phyloP scores from a whole-genome alignment of 495 filamentous ascomycete genomes.

The Podospora conica region DNA sequence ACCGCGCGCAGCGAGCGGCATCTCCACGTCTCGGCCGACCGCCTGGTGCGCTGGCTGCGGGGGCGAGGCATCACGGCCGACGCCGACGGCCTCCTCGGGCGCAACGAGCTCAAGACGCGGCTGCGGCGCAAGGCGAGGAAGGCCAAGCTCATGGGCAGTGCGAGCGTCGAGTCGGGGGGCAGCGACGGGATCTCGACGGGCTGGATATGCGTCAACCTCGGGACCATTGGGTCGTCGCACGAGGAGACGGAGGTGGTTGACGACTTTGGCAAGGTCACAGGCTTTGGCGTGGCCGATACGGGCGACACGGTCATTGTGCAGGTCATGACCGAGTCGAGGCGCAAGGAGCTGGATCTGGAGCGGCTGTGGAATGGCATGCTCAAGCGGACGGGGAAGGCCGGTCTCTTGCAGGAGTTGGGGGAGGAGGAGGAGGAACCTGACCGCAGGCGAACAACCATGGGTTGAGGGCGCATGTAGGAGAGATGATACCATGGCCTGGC shows the following conservation, averaged over 20 bases:
- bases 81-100: slow-evolving; percentile 82
- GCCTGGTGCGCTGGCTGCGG: slow-evolving; percentile 80
- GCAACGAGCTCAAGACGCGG: slow-evolving; percentile 86
- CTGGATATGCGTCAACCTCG: slow-evolving; percentile 93
- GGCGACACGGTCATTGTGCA: slow-evolving; percentile 71
- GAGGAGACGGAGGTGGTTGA: slow-evolving; percentile 36
- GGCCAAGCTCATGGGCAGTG: slow-evolving; percentile 64
- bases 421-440: background rate
- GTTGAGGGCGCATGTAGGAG: background rate
- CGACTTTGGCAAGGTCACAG: slow-evolving; percentile 51
- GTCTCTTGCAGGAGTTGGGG: background rate
- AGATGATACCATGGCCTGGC: background rate
- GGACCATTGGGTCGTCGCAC: slow-evolving; percentile 52
- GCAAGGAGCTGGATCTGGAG: slow-evolving; percentile 79
- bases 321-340: slow-evolving; percentile 80
- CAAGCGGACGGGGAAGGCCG: background rate
- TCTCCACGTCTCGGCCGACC: slow-evolving; percentile 85
- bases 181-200: slow-evolving; percentile 84
- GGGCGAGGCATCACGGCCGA: slow-evolving; percentile 63
- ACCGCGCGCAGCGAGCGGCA: slow-evolving; percentile 91
- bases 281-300: slow-evolving; percentile 62
- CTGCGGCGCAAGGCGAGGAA: slow-evolving; percentile 71
- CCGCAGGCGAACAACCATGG: background rate
- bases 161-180: slow-evolving; percentile 36
- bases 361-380: slow-evolving; percentile 57